These are phyloP conservation scores for Tricholoma bakamatsutake DNA, from an alignment of 768 basidiomycete genomes.

Conservation along the genomic window DNA sequence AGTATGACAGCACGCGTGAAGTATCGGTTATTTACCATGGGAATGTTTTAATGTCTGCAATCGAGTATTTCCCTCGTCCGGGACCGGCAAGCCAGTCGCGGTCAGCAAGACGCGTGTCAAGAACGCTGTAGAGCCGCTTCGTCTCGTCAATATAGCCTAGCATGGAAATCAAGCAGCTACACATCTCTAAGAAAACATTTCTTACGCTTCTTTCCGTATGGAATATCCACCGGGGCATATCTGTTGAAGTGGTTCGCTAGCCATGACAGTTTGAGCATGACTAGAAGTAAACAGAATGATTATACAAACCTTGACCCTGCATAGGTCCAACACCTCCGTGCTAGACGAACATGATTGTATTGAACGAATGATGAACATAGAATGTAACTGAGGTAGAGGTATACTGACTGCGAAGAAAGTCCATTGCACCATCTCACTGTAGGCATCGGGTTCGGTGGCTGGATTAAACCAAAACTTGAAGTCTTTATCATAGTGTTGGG, in stretches of 20 bases:
- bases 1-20: background rate
- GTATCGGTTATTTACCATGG: constrained; percentile 42
- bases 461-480: constrained; percentile 62
- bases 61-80: constrained; percentile 57
- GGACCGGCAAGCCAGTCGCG: constrained; percentile 81
- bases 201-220: constrained; percentile 61
- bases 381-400: background rate
- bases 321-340: constrained; percentile 83
- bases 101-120: constrained; percentile 64
- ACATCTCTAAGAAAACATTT: background rate
- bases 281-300: background rate
- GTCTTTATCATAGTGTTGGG: constrained; percentile 76
- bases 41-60: constrained; percentile 69
- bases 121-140: constrained; percentile 72
- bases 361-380: background rate
- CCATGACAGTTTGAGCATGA: background rate
- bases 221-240: constrained; percentile 60
- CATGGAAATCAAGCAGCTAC: background rate
- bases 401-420: constrained; percentile 67
- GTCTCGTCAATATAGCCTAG: constrained; percentile 77
- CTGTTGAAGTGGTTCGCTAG: constrained; percentile 62
- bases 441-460: constrained; percentile 45
- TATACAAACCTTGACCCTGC: constrained; percentile 59
- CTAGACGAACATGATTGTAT: constrained; percentile 25
- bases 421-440: constrained; percentile 79